A percentile compares a stretch with the other conserved stretches of the same genome.
Evolutionary conservation across 163 green algal genomes (phyloP).

Genomic region (Chloromonas sp.): DNA sequence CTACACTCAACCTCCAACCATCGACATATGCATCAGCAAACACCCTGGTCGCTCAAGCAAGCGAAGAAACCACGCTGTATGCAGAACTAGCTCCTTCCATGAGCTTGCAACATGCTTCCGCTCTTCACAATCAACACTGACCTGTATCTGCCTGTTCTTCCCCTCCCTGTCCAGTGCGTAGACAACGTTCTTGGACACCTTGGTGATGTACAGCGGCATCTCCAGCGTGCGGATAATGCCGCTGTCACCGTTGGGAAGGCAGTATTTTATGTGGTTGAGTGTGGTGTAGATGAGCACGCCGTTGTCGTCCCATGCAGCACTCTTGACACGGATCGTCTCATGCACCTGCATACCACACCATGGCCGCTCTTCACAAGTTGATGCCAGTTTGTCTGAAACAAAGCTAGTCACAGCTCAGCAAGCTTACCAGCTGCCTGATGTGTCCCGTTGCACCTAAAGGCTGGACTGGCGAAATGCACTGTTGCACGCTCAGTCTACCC

Average conservation of each 20-base stretch:
- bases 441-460: too few relatives aligned
- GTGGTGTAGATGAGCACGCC: constrained; percentile 98
- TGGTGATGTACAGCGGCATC: constrained; percentile 93
- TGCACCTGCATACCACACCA: constrained; percentile 59
- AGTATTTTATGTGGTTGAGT: constrained; percentile 99
- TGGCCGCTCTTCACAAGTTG: neutral
- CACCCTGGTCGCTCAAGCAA: too few relatives aligned
- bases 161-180: constrained; percentile 94
- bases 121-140: constrained; percentile 2
- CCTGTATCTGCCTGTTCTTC: constrained; percentile 84
- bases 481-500: too few relatives aligned
- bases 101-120: too few relatives aligned
- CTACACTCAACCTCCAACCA: too few relatives aligned
- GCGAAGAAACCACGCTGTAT: too few relatives aligned
- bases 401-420: too few relatives aligned
- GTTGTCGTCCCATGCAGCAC: constrained; percentile 90
- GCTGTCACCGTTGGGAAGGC: constrained; percentile 93
- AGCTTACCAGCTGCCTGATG: too few relatives aligned
- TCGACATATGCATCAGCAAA: too few relatives aligned
- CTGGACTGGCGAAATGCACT: too few relatives aligned
- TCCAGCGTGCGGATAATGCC: constrained; percentile 99
- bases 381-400: too few relatives aligned
- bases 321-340: constrained; percentile 95
- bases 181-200: constrained; percentile 67
- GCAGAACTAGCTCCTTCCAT: too few relatives aligned